Evolutionary conservation across 2,329 filamentous ascomycete genomes (phyloP).

Genomic region (Xylariaceae sp.): DNA sequence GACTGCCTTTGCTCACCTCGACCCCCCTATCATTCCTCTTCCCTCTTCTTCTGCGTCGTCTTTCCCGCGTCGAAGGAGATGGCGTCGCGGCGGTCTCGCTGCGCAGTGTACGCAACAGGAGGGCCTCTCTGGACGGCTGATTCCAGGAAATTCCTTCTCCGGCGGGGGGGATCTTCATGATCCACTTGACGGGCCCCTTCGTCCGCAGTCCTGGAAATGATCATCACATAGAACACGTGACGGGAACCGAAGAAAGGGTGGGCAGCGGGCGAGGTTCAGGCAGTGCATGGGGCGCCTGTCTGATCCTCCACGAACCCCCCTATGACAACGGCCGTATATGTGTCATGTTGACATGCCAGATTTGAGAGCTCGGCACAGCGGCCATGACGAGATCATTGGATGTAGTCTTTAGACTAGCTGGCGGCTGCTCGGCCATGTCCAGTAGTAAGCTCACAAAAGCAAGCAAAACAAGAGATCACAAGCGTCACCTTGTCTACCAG

Average conservation of each 20-base stretch:
- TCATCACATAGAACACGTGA: conserved; percentile 22
- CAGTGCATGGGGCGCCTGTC: conserved; percentile 17
- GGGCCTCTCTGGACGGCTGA: conserved; percentile 14
- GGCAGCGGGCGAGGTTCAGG: conserved; percentile 14
- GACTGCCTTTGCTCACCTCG: conserved; percentile 19
- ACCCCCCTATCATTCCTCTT: not conserved
- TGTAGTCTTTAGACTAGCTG: conserved; percentile 18
- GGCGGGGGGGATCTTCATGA: conserved; percentile 23
- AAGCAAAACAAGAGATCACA: not conserved
- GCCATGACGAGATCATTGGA: conserved; percentile 11
- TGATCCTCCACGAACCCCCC: conserved; percentile 18
- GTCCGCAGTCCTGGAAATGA: conserved; percentile 12
- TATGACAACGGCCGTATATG: conserved; percentile 17
- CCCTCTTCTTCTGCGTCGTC: conserved; percentile 8
- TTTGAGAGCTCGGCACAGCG: conserved; percentile 18
- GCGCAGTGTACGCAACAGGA: conserved; percentile 19
- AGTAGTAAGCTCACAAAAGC: not conserved
- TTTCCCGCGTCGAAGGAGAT: conserved; percentile 20
- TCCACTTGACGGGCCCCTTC: conserved; percentile 15
- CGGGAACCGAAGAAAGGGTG: conserved; percentile 20
- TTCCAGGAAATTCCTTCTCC: conserved; percentile 14
- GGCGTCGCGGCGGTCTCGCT: conserved; percentile 17
- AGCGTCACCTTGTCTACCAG: no score
- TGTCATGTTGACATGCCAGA: conserved; percentile 11
- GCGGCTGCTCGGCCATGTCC: conserved; percentile 1